phyloP scores from a whole-genome alignment of 1,284 basidiomycete genomes.

The Termitomyces sp. region DNA sequence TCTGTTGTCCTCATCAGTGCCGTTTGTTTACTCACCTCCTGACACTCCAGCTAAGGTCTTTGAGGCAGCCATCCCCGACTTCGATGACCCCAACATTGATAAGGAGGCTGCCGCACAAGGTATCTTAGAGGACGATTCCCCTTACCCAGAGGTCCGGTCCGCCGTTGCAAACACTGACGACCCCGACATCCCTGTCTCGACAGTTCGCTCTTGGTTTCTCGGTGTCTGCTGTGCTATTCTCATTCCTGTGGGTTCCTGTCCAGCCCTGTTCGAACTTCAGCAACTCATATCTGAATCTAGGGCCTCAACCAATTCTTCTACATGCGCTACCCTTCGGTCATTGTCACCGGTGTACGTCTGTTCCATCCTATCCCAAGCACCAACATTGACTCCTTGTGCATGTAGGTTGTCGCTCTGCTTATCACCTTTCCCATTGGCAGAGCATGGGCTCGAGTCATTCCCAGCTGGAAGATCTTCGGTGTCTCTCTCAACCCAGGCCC shows the following conservation, averaged over 20 bases:
- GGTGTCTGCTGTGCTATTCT: conserved; percentile 56
- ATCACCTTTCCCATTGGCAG: conserved; percentile 63
- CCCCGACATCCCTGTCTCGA: conserved; percentile 52
- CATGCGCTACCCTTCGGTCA: conserved; percentile 60
- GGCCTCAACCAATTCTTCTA: conserved; percentile 66
- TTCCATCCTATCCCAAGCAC: neutral
- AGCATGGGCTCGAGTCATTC: conserved; percentile 52
- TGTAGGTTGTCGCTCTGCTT: conserved; percentile 54
- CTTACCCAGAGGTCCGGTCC: conserved; percentile 73
- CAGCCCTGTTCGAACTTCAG: neutral
- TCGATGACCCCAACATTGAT: conserved; percentile 65
- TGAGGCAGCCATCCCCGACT: conserved; percentile 33
- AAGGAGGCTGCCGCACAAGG: conserved; percentile 36
- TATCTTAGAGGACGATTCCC: conserved; percentile 40
- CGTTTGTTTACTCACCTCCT: neutral
- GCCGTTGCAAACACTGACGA: conserved; percentile 75
- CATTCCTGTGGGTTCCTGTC: conserved; percentile 32
- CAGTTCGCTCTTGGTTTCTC: conserved; percentile 59
- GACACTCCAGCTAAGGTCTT: conserved; percentile 21
- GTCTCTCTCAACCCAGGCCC: conserved; percentile 62
- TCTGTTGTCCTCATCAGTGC: neutral
- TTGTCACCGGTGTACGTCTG: conserved; percentile 29
- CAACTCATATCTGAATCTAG: conserved; percentile 14
- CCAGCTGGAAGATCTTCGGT: conserved; percentile 54
- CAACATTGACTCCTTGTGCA: neutral